Percentiles rank a stretch among this genome's conserved stretches.
Conservation (phyloP, 169 alveolate species). For the Cyclospora cayetanensis region DNA sequence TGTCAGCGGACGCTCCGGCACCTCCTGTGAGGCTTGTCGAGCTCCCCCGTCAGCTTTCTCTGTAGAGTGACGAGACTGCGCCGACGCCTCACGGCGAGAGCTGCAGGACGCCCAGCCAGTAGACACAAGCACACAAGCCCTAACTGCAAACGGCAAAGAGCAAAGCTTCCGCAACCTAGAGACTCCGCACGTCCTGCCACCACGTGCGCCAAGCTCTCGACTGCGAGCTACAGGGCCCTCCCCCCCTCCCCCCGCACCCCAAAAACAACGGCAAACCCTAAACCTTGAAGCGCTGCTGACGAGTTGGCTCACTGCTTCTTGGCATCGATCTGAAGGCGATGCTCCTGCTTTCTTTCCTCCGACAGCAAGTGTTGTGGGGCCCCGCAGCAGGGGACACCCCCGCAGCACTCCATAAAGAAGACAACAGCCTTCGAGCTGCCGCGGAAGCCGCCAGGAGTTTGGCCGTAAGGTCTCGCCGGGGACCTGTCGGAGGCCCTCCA, state of each 20-base stretch:
- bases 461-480: neutral
- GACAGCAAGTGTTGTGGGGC: too few species aligned
- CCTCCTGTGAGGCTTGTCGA: too few species aligned
- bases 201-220: too few species aligned
- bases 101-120: neutral
- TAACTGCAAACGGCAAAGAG: neutral
- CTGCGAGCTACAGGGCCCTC: too few species aligned
- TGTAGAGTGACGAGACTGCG: neutral
- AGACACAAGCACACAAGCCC: neutral
- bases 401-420: neutral
- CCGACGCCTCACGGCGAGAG: neutral
- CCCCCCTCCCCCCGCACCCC: too few species aligned
- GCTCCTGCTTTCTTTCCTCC: too few species aligned
- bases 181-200: too few species aligned
- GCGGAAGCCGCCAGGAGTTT: neutral
- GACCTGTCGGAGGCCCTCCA: neutral
- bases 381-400: slow-evolving; percentile 3
- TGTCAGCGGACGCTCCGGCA: too few species aligned
- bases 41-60: neutral
- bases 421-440: neutral
- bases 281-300: neutral
- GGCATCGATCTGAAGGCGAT: neutral
- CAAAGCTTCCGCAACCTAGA: too few species aligned
- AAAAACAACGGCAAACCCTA: neutral
- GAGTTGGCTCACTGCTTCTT: neutral